A percentile compares a stretch with the other conserved stretches of the same genome.
These are phyloP conservation scores for Lodderomyces oxycetoniae DNA, from an alignment of 1,139 yeast species.

Conservation along the genomic window DNA sequence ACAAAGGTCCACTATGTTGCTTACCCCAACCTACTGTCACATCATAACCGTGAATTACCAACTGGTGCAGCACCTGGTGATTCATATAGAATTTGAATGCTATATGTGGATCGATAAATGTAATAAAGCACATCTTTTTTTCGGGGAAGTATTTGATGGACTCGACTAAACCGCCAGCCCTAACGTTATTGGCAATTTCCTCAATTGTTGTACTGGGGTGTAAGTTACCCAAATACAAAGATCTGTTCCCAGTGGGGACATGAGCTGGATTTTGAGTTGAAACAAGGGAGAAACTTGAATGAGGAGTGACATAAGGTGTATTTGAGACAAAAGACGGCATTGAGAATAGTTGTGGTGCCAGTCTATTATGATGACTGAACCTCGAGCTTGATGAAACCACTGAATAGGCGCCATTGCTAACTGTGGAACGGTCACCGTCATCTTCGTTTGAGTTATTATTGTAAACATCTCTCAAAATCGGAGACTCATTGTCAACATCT, in stretches of 20 bases:
- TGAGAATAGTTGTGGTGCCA: background rate
- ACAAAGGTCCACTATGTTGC: conserved; percentile 39
- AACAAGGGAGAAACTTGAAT: conserved; percentile 6
- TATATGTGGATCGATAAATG: conserved; percentile 40
- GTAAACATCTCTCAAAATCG: conserved; percentile 4
- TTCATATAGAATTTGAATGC: conserved; percentile 41
- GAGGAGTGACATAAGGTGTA: conserved; percentile 6
- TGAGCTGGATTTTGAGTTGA: conserved; percentile 1
- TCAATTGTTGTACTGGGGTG: conserved; percentile 45
- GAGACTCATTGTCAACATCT: conserved; percentile 10
- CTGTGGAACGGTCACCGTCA: conserved; percentile 1
- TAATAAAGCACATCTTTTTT: conserved; percentile 40
- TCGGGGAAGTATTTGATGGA: conserved; percentile 34
- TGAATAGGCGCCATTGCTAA: conserved; percentile 9
- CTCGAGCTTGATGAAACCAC: conserved; percentile 9
- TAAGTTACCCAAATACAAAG: conserved; percentile 42
- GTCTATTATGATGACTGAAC: conserved; percentile 1
- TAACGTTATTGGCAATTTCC: conserved; percentile 46
- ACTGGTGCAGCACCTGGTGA: conserved; percentile 44
- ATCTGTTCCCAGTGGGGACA: conserved; percentile 29
- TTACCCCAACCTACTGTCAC: conserved; percentile 47
- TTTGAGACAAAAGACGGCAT: conserved; percentile 1
- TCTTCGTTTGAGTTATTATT: conserved; percentile 2
- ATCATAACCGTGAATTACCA: conserved; percentile 44
- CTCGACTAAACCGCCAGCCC: conserved; percentile 48